These are phyloP conservation scores for Erucastrum elatum DNA, from an alignment of 345 rosid genomes.

Conservation along the genomic window DNA sequence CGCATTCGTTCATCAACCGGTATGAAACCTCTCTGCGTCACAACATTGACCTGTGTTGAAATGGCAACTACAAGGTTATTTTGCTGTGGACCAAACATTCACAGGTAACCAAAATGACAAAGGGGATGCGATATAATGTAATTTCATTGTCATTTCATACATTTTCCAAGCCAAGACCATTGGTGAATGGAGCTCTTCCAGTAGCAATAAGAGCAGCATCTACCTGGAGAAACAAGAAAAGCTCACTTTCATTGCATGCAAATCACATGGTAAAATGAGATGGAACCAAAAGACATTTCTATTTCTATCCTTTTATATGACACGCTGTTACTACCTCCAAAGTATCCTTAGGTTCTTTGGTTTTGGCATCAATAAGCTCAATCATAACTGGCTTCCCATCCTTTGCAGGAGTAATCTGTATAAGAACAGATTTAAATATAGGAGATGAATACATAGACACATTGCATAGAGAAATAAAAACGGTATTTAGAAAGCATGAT, in stretches of 20 bases:
- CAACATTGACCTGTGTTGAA: constrained; percentile 74
- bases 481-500: no score
- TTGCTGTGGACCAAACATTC: background rate
- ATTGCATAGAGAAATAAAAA: no score
- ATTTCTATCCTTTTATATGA: background rate
- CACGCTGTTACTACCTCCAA: constrained; percentile 65
- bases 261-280: no score
- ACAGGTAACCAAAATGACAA: background rate
- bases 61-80: constrained; percentile 16
- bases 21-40: constrained; percentile 83
- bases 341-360: constrained; percentile 80
- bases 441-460: no score
- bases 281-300: no score
- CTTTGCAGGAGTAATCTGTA: no score
- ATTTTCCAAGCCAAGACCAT: constrained; percentile 94
- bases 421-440: no score
- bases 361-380: constrained; percentile 98
- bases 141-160: constrained; percentile 42
- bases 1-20: constrained; percentile 90
- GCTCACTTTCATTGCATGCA: no score
- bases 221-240: constrained; percentile 47
- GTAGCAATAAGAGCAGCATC: constrained; percentile 99
- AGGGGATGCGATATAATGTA: no score
- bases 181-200: constrained; percentile 98
- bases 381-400: constrained; percentile 39